Conservation (phyloP, 495 filamentous ascomycete genomes). For the Xylaria bambusicola region DNA sequence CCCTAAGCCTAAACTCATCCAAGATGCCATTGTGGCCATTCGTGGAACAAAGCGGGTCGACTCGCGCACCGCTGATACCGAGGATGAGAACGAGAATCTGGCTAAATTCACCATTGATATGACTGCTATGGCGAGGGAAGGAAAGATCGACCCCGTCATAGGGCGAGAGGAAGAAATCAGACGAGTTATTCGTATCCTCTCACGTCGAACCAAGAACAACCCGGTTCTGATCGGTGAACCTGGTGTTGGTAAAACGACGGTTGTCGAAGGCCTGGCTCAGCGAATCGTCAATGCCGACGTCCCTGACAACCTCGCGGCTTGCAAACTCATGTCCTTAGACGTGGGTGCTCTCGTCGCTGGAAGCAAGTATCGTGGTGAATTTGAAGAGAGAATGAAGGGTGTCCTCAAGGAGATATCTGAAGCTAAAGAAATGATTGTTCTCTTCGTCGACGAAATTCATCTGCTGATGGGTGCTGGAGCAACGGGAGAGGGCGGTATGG, state of each 20-base stretch:
- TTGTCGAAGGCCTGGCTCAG: slow-evolving; percentile 94
- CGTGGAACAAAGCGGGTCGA: slow-evolving; percentile 90
- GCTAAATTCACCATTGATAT: slow-evolving; percentile 98
- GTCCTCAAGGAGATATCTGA: slow-evolving; percentile 96
- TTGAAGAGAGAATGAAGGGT: slow-evolving; percentile 98
- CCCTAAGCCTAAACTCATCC: slow-evolving; percentile 86
- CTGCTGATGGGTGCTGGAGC: slow-evolving; percentile 95
- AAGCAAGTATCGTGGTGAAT: slow-evolving; percentile 97
- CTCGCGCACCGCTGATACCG: slow-evolving; percentile 89
- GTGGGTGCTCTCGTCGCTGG: slow-evolving; percentile 93
- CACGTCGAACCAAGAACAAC: slow-evolving; percentile 96
- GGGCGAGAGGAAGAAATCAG: slow-evolving; percentile 96
- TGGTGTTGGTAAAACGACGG: slow-evolving; percentile 97
- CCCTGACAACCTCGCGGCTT: slow-evolving; percentile 90
- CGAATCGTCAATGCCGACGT: slow-evolving; percentile 96
- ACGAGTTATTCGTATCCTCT: slow-evolving; percentile 89
- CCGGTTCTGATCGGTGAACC: slow-evolving; percentile 92
- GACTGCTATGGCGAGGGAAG: slow-evolving; percentile 90
- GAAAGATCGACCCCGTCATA: slow-evolving; percentile 98
- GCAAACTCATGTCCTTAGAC: slow-evolving; percentile 90
- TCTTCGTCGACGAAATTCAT: slow-evolving; percentile 98
- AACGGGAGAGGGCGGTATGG: slow-evolving; percentile 95
- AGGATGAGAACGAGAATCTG: slow-evolving; percentile 87
- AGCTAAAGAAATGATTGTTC: slow-evolving; percentile 93
- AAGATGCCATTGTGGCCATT: slow-evolving; percentile 83